Percentiles rank a stretch among this genome's conserved stretches.
Evolutionary conservation across 768 basidiomycete species (phyloP).

Genomic region (Paxillus ammoniavirescens): DNA sequence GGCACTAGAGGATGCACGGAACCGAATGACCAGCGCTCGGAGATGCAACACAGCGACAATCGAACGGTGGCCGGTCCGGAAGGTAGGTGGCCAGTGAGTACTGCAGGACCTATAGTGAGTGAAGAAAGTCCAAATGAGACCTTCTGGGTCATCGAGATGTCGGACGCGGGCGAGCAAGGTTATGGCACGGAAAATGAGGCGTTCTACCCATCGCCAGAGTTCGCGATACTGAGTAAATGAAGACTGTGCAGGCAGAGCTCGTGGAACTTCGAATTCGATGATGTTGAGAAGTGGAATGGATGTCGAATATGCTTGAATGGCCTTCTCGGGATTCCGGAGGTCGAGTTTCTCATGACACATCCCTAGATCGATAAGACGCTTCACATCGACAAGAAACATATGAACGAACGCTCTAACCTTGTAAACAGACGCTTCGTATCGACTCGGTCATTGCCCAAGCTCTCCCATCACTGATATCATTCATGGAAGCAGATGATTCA

Average conservation of each 20-base stretch:
- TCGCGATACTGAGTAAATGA: conserved; percentile 74
- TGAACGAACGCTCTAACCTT: conserved; percentile 49
- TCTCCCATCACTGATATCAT: conserved; percentile 66
- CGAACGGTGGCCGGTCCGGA: conserved; percentile 74
- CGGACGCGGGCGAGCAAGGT: conserved; percentile 55
- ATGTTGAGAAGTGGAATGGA: conserved; percentile 54
- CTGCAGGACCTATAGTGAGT: conserved; percentile 59
- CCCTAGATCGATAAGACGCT: conserved; percentile 41
- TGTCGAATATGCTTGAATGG: conserved; percentile 55
- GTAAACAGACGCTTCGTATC: conserved; percentile 72
- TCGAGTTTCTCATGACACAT: conserved; percentile 70
- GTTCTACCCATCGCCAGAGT: conserved; percentile 83
- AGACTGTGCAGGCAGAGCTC: conserved; percentile 28
- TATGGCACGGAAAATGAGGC: conserved; percentile 78
- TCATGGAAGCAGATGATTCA: conserved; percentile 37
- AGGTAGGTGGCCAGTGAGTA: conserved; percentile 73
- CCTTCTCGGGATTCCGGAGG: conserved; percentile 45
- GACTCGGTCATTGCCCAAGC: conserved; percentile 74
- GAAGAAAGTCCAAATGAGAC: conserved; percentile 62
- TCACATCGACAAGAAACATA: background rate
- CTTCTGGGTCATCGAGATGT: conserved; percentile 32
- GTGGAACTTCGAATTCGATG: conserved; percentile 47
- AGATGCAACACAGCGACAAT: conserved; percentile 70
- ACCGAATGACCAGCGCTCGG: conserved; percentile 63
- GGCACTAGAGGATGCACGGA: conserved; percentile 25